Base-by-base conservation (phyloP, 129 eudicot species). In the Silybum marianum region DNA sequence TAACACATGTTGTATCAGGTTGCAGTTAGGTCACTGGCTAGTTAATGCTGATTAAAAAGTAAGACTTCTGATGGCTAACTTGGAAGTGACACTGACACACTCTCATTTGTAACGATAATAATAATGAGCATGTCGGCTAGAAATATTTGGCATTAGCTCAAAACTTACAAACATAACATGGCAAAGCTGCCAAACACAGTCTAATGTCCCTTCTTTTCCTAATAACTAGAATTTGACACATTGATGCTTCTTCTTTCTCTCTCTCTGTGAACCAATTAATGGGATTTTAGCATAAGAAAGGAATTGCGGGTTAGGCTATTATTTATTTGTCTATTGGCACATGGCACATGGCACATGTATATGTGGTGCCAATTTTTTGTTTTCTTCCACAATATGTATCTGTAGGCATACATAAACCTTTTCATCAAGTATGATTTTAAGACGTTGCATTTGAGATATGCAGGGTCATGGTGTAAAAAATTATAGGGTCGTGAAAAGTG, bases 291-390 rank as follows among this genome's bases (percentile, higher is more conserved):
- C 69, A 71, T 83, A 62, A 42, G 24, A 60, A 71, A 62, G 78
- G 69, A 78, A 77, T 77, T 62, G n/a, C 40, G 22, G 63, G 82
- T 83, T 83, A 83, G 86, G 86, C 74, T 71, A 63, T 60, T 77
- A 69, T n/a, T 71, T 7, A 51, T 78, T 71, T 71, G 74, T 83
- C 38, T 75, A 26, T 23, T 76, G 44, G 21, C 18, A 63, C 32
- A 36, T 77, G 44, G 21, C 18, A 63, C 32, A 36, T 77, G 86
- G 21, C 77, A 82, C 66, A 82, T 81, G 80, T 22, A 40, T 67
- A 38, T 75, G 36, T 75, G 25, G 12, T 40, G 76, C 71, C 66
- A 44, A 25, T 30, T 19, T 11, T 68, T 81, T 68, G 1, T 67
- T 66, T 16, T 75, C 71, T 66, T 82, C 73, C 62, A 30, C 39